Evolutionary conservation across 768 basidiomycete species (phyloP).

Genomic region (Tulasnella sp.): DNA sequence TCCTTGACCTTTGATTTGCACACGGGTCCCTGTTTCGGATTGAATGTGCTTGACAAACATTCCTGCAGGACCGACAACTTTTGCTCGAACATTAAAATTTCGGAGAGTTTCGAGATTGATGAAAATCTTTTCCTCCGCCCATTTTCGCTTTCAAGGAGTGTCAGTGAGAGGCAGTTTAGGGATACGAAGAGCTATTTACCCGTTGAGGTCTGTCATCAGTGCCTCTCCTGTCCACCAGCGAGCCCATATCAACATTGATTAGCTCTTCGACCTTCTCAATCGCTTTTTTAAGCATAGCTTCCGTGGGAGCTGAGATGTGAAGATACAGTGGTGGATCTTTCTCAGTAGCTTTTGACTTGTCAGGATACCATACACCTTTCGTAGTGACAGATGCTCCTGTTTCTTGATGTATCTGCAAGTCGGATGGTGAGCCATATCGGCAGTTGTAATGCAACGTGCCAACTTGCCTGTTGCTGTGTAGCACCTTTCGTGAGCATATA

Average conservation of each 20-base stretch:
- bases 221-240: slow-evolving; percentile 62
- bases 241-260: slow-evolving; percentile 60
- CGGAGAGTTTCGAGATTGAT: slow-evolving; percentile 82
- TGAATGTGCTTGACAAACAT: slow-evolving; percentile 98
- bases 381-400: slow-evolving; percentile 89
- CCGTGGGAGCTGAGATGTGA: slow-evolving; percentile 69
- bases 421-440: background rate
- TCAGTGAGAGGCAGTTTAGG: background rate
- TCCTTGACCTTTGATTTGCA: slow-evolving; percentile 92
- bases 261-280: slow-evolving; percentile 63
- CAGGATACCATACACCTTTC: slow-evolving; percentile 93
- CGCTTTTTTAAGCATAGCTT: slow-evolving; percentile 52
- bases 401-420: slow-evolving; percentile 65
- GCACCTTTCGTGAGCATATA: slow-evolving; percentile 88
- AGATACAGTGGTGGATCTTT: slow-evolving; percentile 90
- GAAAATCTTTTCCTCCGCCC: slow-evolving; percentile 92
- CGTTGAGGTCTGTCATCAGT: slow-evolving; percentile 46
- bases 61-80: slow-evolving; percentile 91
- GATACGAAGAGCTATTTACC: slow-evolving; percentile 32
- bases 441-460: background rate
- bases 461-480: slow-evolving; percentile 76
- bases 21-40: slow-evolving; percentile 86
- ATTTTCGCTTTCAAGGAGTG: slow-evolving; percentile 54
- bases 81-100: slow-evolving; percentile 95
- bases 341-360: slow-evolving; percentile 78